Evolutionary conservation across 306 rosid genomes (phyloP).

Genomic region (Oxytropis ochrocephala): DNA sequence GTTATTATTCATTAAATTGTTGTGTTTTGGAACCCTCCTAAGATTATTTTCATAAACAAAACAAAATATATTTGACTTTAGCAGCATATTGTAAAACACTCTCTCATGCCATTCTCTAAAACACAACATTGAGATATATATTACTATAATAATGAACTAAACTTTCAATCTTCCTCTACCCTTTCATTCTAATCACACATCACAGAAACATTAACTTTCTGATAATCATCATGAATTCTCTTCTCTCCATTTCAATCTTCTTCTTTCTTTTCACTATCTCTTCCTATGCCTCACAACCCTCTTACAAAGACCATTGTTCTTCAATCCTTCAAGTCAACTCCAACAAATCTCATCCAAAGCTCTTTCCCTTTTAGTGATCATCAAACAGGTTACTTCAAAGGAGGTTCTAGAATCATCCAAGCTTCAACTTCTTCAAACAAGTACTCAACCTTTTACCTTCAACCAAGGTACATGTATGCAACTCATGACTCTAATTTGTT

Average conservation of each 20-base stretch:
- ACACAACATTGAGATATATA: background rate
- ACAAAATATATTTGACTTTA: background rate
- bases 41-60: background rate
- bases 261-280: constrained; percentile 17
- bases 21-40: background rate
- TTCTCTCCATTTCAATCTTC: constrained; percentile 8
- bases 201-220: background rate
- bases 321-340: constrained; percentile 24
- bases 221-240: constrained; percentile 27
- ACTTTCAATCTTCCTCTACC: background rate
- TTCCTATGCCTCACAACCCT: constrained; percentile 10
- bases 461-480: background rate
- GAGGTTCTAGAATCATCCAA: constrained; percentile 19
- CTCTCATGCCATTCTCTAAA: background rate
- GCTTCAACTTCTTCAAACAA: background rate
- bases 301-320: constrained; percentile 38
- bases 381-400: constrained; percentile 31
- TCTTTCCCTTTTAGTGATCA: background rate
- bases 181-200: background rate
- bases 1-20: no score
- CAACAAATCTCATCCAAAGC: background rate
- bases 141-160: background rate
- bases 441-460: background rate
- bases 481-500: constrained; percentile 25
- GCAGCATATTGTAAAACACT: background rate